Evolutionary conservation across 2,329 filamentous ascomycete genomes (phyloP).

Genomic region (Phialemonium atrogriseum): DNA sequence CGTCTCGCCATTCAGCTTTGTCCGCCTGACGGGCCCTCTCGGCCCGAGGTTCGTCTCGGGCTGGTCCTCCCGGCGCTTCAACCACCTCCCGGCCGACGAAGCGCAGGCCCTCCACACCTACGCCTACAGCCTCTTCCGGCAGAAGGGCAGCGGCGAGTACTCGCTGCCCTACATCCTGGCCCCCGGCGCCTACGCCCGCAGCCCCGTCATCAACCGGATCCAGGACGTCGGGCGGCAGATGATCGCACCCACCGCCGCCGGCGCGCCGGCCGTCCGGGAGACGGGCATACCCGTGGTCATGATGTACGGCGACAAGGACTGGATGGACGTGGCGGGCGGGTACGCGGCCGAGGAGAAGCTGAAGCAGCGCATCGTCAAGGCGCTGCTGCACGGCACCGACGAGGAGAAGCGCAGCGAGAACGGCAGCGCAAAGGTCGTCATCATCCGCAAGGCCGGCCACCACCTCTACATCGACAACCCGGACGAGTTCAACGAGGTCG

Average conservation of each 20-base stretch:
- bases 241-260: conserved; percentile 25
- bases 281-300: conserved; percentile 77
- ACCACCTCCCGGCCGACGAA: conserved; percentile 73
- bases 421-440: conserved; percentile 71
- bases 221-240: conserved; percentile 75
- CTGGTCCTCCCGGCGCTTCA: conserved; percentile 90
- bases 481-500: conserved; percentile 45
- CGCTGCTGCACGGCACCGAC: conserved; percentile 51
- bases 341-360: conserved; percentile 73
- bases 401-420: conserved; percentile 67
- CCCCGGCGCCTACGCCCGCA: conserved; percentile 84
- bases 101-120: conserved; percentile 84
- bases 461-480: conserved; percentile 54
- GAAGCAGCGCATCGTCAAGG: conserved; percentile 53
- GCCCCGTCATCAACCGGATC: conserved; percentile 79
- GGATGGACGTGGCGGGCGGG: conserved; percentile 94
- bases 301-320: conserved; percentile 97
- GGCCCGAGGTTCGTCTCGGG: conserved; percentile 88
- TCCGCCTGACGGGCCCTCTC: conserved; percentile 80
- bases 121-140: conserved; percentile 87
- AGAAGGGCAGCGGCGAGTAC: conserved; percentile 89
- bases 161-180: conserved; percentile 87
- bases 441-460: conserved; percentile 57
- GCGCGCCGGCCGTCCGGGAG: conserved; percentile 29
- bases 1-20: conserved; percentile 85